Base-by-base conservation (phyloP, 1,139 yeast genomes). In the Candida neerlandica region DNA sequence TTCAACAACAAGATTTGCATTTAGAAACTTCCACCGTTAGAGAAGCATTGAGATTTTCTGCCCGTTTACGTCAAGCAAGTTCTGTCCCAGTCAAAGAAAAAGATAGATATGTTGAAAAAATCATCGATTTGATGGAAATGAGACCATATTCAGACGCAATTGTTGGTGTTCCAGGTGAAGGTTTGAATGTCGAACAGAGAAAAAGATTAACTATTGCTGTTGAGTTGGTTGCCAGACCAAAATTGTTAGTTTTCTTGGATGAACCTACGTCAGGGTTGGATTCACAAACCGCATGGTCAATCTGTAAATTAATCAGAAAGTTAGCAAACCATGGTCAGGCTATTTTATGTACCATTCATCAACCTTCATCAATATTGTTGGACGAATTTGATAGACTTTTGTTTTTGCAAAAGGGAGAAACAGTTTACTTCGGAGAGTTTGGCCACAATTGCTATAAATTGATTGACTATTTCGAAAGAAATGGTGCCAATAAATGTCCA, bases 351-450 rank as follows among this genome's bases (percentile, higher is more conserved):
- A 72, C 77, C 38, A 72, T 72, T 47, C 77, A 72, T 57, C 77
- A 72, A 55, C 77, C 77, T 45, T 70, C 75, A 11, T 75, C 77
- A 15, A 59, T 70, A 26, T 65, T 71, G 49, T 61, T 71, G 55
- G 61, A 66, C 50, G 73, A 67, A 49, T 70, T 70, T 50, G 74
- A 70, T 53, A 62, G 73, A 40, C 60, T 71, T 46, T 64, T 71
- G 51, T 70, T 71, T 50, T 65, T 72, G 55, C 75, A 69, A 55
- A 66, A 62, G 53, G 77, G 88, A 53, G 71, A 77, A 64, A 83
- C 86, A 54, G 88, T 84, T 35, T 84, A 84, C 64, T 83, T 82
- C 62, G 88, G 88, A 52, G 86, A 82, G 54, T 81, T 83, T 60
- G 88, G 88, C 53, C 64, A 67, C 47, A 73, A 75, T 56, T 82